phyloP scores from a whole-genome alignment of 2,329 filamentous ascomycete genomes.

The Neofusicoccum ribis region DNA sequence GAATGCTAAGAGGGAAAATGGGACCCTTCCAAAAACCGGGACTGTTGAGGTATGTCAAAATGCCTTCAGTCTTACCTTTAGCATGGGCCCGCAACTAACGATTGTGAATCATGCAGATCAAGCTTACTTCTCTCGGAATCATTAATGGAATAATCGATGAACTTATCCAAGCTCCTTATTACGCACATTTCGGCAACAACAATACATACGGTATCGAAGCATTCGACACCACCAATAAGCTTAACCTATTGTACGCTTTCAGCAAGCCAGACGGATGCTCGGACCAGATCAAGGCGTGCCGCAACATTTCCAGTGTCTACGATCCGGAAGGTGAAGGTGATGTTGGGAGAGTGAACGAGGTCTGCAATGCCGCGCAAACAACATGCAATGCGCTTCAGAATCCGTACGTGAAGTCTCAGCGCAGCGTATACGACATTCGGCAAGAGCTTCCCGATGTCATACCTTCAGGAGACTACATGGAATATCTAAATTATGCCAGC shows the following conservation, averaged over 20 bases:
- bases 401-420: slow-evolving; percentile 16
- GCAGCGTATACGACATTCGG: slow-evolving; percentile 50
- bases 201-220: slow-evolving; percentile 66
- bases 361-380: slow-evolving; percentile 29
- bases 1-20: slow-evolving; percentile 58
- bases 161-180: slow-evolving; percentile 59
- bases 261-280: slow-evolving; percentile 54
- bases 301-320: slow-evolving; percentile 27
- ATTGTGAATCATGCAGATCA: slow-evolving; percentile 44
- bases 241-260: slow-evolving; percentile 49
- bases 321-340: slow-evolving; percentile 40
- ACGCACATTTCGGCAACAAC: slow-evolving; percentile 59
- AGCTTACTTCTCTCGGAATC: slow-evolving; percentile 65
- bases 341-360: slow-evolving; percentile 31
- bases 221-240: slow-evolving; percentile 54
- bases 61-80: not conserved
- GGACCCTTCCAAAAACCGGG: slow-evolving; percentile 49
- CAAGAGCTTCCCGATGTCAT: slow-evolving; percentile 36
- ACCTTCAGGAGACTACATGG: slow-evolving; percentile 47
- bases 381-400: slow-evolving; percentile 23
- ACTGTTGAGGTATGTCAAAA: slow-evolving; percentile 45
- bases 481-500: slow-evolving; percentile 51
- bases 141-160: slow-evolving; percentile 71
- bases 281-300: slow-evolving; percentile 42
- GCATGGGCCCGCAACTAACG: not conserved